phyloP scores from a whole-genome alignment of 23 red algal species.

The Cyanidiococcus yangmingshanensis region DNA sequence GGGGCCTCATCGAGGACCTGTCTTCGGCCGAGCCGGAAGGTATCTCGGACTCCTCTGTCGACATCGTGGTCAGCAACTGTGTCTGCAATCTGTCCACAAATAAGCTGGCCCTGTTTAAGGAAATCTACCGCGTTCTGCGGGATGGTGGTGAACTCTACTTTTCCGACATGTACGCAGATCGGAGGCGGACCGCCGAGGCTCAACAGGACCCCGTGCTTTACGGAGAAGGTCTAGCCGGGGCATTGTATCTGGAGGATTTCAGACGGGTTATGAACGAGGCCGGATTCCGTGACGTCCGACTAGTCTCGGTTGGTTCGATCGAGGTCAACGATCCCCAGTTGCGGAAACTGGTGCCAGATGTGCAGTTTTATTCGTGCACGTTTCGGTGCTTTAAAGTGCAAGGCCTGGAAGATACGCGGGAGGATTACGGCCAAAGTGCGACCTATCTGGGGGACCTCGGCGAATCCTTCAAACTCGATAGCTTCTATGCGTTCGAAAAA shows the following conservation, averaged over 20 bases:
- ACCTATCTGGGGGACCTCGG: not conserved
- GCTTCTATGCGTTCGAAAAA: not conserved
- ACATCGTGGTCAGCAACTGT: conserved; percentile 43
- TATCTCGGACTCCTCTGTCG: conserved; percentile 18
- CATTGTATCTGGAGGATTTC: conserved; percentile 44
- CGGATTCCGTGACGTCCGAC: conserved; percentile 31
- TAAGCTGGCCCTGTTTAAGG: conserved; percentile 26
- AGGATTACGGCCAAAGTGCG: not conserved
- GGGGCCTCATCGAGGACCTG: conserved; percentile 35
- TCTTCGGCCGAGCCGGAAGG: conserved; percentile 11
- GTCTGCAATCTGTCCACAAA: conserved; percentile 38
- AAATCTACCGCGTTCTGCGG: conserved; percentile 24
- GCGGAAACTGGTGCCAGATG: conserved; percentile 34
- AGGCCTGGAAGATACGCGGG: not conserved
- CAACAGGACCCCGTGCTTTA: conserved; percentile 21
- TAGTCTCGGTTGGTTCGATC: conserved; percentile 5
- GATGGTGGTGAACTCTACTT: conserved; percentile 44
- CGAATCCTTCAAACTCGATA: not conserved
- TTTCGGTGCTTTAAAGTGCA: conserved; percentile 55
- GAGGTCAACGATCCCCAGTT: not conserved
- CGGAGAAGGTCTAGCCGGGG: conserved; percentile 37
- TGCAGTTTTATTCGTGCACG: conserved; percentile 56
- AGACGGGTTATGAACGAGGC: not conserved
- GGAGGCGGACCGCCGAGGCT: not conserved
- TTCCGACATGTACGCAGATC: conserved; percentile 33